A percentile compares a stretch with the other conserved stretches of the same genome.
phyloP scores from a whole-genome alignment of 352 stramenopile genomes.

The Phytopythium chamaehyphon region DNA sequence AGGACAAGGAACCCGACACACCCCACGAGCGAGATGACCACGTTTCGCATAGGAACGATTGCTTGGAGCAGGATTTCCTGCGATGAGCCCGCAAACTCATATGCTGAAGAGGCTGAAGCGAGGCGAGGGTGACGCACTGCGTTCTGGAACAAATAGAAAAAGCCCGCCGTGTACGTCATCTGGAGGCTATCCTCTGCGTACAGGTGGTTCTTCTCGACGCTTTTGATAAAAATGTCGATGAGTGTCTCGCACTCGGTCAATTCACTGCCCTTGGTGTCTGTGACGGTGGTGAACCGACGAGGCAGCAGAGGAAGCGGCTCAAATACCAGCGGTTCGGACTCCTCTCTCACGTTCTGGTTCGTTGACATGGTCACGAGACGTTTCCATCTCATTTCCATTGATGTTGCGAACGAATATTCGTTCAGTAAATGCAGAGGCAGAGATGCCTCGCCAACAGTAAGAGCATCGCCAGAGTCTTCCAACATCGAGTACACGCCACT shows the following conservation, averaged over 20 bases:
- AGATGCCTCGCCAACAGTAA: neutral
- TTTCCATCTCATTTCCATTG: conserved; percentile 6
- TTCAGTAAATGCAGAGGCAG: conserved; percentile 4
- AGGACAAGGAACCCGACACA: neutral
- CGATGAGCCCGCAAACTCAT: neutral
- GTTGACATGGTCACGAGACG: neutral
- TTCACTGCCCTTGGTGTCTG: neutral
- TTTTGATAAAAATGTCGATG: conserved; percentile 8
- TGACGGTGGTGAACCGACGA: conserved; percentile 5
- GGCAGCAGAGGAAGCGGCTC: conserved; percentile 5
- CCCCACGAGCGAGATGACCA: neutral
- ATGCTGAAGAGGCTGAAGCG: neutral
- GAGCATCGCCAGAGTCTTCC: neutral
- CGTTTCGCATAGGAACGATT: conserved; percentile 1
- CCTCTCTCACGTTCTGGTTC: neutral
- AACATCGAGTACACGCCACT: neutral
- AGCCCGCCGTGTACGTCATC: conserved; percentile 23
- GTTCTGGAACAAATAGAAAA: conserved; percentile 36
- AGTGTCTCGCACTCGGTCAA: conserved; percentile 4
- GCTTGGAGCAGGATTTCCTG: conserved; percentile 2
- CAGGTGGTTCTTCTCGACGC: conserved; percentile 29
- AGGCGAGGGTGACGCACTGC: conserved; percentile 6
- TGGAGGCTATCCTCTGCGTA: conserved; percentile 38
- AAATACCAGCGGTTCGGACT: neutral
- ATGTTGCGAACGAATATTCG: neutral